phyloP scores from a whole-genome alignment of 371 early-diverging fungal species.

The Mortierella sp. region DNA sequence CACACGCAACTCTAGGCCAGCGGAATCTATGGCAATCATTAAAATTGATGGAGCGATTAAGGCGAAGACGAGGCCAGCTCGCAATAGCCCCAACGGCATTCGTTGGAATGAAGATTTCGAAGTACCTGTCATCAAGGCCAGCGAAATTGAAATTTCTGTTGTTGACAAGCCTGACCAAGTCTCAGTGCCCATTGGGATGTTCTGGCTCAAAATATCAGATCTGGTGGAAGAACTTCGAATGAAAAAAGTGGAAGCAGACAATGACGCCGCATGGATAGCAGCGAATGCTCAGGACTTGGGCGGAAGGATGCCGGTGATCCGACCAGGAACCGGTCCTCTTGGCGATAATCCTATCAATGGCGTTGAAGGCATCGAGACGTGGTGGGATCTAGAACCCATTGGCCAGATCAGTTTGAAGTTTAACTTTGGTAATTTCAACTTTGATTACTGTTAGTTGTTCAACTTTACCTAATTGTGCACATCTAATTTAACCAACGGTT shows the following conservation, averaged over 20 bases:
- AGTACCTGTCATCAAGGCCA: slow-evolving; percentile 84
- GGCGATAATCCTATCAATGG: slow-evolving; percentile 47
- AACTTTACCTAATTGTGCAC: not conserved
- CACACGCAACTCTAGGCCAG: slow-evolving; percentile 64
- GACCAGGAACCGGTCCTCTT: slow-evolving; percentile 26
- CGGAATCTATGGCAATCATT: slow-evolving; percentile 79
- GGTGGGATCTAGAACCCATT: slow-evolving; percentile 91
- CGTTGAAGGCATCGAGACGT: slow-evolving; percentile 72
- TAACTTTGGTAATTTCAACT: slow-evolving; percentile 65
- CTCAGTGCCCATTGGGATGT: slow-evolving; percentile 76
- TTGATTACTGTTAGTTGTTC: not conserved
- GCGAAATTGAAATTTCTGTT: slow-evolving; percentile 88
- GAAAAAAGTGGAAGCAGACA: slow-evolving; percentile 69
- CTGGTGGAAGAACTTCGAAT: slow-evolving; percentile 78
- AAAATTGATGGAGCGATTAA: slow-evolving; percentile 82
- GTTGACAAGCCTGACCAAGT: slow-evolving; percentile 75
- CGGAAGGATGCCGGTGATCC: slow-evolving; percentile 21
- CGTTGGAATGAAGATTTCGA: slow-evolving; percentile 87
- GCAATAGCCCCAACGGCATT: slow-evolving; percentile 52
- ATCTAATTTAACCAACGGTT: not conserved
- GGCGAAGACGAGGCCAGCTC: slow-evolving; percentile 64
- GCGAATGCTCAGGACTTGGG: slow-evolving; percentile 51
- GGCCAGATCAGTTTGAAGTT: slow-evolving; percentile 84
- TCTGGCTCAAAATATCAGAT: slow-evolving; percentile 84
- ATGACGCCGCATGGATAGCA: slow-evolving; percentile 64